A percentile compares a stretch with the other conserved stretches of the same genome.
Conservation (phyloP, 345 rosid species). For the Bruguiera gymnorhiza region DNA sequence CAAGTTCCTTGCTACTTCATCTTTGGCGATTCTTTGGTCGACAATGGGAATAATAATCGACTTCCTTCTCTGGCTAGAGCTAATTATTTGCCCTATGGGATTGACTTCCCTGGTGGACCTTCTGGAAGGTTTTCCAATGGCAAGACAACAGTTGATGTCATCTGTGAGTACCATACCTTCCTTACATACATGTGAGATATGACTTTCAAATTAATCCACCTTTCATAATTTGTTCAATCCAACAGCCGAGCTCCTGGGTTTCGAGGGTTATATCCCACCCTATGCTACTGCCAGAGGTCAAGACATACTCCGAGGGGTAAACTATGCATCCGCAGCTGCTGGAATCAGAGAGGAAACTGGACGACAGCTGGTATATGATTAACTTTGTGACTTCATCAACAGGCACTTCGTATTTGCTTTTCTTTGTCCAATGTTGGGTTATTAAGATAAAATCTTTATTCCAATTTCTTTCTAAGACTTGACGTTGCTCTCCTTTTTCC, state of each 20-base stretch:
- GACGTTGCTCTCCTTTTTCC: too few species aligned
- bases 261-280: conserved; percentile 11
- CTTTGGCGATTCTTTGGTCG: conserved; percentile 6
- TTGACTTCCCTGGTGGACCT: conserved; percentile 12
- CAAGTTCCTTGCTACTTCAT: conserved; percentile 9
- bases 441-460: too few species aligned
- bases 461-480: too few species aligned
- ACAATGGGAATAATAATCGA: conserved; percentile 9
- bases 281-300: conserved; percentile 1
- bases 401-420: too few species aligned
- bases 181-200: too few species aligned
- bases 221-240: neutral
- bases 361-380: neutral
- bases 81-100: conserved; percentile 12
- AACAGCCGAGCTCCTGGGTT: conserved; percentile 21
- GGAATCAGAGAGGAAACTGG: conserved; percentile 24
- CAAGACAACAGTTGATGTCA: conserved; percentile 5
- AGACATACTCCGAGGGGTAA: conserved; percentile 15
- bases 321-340: conserved; percentile 17
- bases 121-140: conserved; percentile 11
- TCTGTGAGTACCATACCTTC: neutral
- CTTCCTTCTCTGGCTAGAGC: conserved; percentile 7
- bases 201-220: too few species aligned
- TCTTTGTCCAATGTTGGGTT: too few species aligned
- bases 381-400: too few species aligned